Base-by-base conservation (phyloP, 73 alveolate genomes). In the Paramecium bursaria region DNA sequence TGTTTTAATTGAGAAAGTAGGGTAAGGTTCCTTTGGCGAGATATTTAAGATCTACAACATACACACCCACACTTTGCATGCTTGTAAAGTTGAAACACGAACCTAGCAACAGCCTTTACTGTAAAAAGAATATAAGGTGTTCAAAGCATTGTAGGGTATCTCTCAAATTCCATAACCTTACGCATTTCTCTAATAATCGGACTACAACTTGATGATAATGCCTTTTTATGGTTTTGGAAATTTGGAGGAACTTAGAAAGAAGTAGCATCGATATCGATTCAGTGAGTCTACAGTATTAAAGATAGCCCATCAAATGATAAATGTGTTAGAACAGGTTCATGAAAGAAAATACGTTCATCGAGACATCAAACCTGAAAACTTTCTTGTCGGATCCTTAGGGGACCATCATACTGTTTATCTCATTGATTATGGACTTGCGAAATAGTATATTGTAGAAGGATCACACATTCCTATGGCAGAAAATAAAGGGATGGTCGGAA, bases 321-420 rank as follows among this genome's bases (percentile, higher is more conserved):
- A 21, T 10, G 85, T 67, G 2, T 30, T 86, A 27, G 92, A 86
- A 47, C 50, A 48, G 10, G 57, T 75, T 48, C 92, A 86, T 30
- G 54, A 47, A 31, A 49, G 76, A 14, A 77, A 77, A n/a, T 86
- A 67, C 30, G 50, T 86, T 2, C 92, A 86, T 77, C n/a, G 92
- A 44, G 92, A 86, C 50, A 86, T 86, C 10, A 86, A 86, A 26
- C 92, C 92, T 2, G 92, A 86, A 33, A 86, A 86, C 53, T 86
- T 86, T 73, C 61, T 86, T 9, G 80, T 86, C 4, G 92, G 92
- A 17, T 50, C 85, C 50, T 55, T 33, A 35, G 89, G 92, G 1
- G 80, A 75, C 33, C 82, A 74, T 31, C 85, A 86, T 35, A 86
- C 53, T 26, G 77, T 86, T 30, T 86, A 74, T 22, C 35, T 86